Percentiles rank a stretch among this genome's conserved stretches.
Evolutionary conservation across 2,329 filamentous ascomycete species (phyloP).

Genomic region (Curvularia spicifera): DNA sequence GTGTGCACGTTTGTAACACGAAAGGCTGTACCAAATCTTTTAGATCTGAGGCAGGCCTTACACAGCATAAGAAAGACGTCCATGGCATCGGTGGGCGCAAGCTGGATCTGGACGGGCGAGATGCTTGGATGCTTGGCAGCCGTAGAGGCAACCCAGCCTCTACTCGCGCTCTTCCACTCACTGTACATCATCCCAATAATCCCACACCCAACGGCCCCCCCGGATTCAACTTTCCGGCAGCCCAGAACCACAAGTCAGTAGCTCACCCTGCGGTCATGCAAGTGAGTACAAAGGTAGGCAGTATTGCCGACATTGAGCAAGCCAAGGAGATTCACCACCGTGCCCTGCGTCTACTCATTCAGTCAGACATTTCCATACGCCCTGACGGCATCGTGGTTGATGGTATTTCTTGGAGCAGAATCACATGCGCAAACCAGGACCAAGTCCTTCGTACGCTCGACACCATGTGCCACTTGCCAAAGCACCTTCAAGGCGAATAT

Average conservation of each 20-base stretch:
- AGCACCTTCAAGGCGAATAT: conserved; percentile 36
- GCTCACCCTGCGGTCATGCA: background rate
- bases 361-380: conserved; percentile 37
- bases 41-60: conserved; percentile 30
- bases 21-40: conserved; percentile 25
- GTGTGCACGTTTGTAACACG: conserved; percentile 19
- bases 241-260: background rate
- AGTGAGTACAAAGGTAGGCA: conserved; percentile 15
- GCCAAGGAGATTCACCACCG: conserved; percentile 32
- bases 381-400: conserved; percentile 35
- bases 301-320: conserved; percentile 34
- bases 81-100: conserved; percentile 33
- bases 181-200: background rate
- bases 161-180: background rate
- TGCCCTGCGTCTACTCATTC: conserved; percentile 38
- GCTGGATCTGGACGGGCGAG: conserved; percentile 29
- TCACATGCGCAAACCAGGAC: conserved; percentile 31
- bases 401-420: conserved; percentile 36
- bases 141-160: background rate
- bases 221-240: no score
- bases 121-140: conserved; percentile 31
- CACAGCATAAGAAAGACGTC: conserved; percentile 27
- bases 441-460: conserved; percentile 30
- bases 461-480: conserved; percentile 37
- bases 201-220: background rate